Base-by-base conservation (phyloP, 1,284 basidiomycete species). In the Coriolopsis trogii region DNA sequence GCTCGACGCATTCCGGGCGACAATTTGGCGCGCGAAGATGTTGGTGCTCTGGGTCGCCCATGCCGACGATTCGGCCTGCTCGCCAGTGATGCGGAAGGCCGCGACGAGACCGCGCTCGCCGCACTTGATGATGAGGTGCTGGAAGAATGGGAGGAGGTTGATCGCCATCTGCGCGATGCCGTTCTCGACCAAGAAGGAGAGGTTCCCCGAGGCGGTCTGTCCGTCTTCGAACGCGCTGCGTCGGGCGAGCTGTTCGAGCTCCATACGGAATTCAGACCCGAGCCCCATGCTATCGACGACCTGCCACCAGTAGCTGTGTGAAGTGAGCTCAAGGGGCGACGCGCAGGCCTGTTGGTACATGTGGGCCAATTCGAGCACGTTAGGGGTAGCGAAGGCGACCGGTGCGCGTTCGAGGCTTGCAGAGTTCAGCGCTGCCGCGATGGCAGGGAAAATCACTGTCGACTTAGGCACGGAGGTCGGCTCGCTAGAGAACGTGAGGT, bases 401-500 rank as follows among this genome's bases (percentile, higher is more conserved):
- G 82, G 80, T 3, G 84, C 66, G 34, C 60, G 63, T 12, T 55
- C 52, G 31, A 61, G 44, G 16, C 64, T 53, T 23, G 51, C 65
- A 6, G 63, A 63, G 34, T 55, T 39, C 12, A 73, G 41, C 38
- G 70, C 67, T 6, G 73, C 61, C 12, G 69, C 60, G 48, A 95
- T 71, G 1, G 89, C 85, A 0, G 84, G 79, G 8, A 95, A 65
- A 39, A 98, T 82, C 2, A 78, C 74, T 2, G 76, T 73, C 3
- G 90, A 87, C 71, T 98, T 98, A 26, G 79, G 72, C 9, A 89
- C 77, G 0, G 94, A 96, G 0, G 95, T 98, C 1, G 95, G 95
- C 70, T 98, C 87, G 62, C 86, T 88, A 55, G 23, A 42, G 61
- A 9, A 53, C 30, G 41, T 5, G 13, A n/a, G 40, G 13, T 46